Percentiles rank a stretch among this genome's conserved stretches.
Conservation (phyloP, 192 early-diverging fungal genomes). For the Coemansia sp. region DNA sequence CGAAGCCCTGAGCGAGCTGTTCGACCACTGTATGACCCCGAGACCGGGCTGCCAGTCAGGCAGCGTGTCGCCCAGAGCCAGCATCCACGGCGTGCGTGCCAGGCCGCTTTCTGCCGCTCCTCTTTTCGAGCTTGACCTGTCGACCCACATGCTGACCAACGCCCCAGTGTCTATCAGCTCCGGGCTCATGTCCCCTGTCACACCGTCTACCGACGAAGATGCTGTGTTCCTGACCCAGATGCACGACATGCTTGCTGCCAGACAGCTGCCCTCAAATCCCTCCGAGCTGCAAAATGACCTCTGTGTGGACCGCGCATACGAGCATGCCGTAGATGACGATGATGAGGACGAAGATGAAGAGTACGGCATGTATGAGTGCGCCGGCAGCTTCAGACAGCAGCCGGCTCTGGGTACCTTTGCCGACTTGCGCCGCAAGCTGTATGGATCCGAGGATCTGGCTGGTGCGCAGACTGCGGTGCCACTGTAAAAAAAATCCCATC, state of each 20-base stretch:
- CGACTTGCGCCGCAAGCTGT: slow-evolving; percentile 50
- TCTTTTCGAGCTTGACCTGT: slow-evolving; percentile 21
- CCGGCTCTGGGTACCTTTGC: slow-evolving; percentile 45
- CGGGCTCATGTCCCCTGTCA: slow-evolving; percentile 27
- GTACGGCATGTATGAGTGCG: slow-evolving; percentile 21
- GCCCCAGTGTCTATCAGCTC: slow-evolving; percentile 8
- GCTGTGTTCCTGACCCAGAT: slow-evolving; percentile 1
- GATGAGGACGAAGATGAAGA: slow-evolving; percentile 13
- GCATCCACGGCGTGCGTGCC: slow-evolving; percentile 14
- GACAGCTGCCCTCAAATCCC: not conserved
- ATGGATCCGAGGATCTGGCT: slow-evolving; percentile 35
- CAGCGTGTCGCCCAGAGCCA: not conserved
- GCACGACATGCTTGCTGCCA: not conserved
- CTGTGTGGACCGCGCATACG: slow-evolving; percentile 3
- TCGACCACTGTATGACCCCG: slow-evolving; percentile 54
- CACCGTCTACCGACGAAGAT: slow-evolving; percentile 9
- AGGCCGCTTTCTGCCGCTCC: slow-evolving; percentile 50
- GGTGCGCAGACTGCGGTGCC: slow-evolving; percentile 10
- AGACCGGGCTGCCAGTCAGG: not conserved
- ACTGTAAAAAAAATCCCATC: not conserved
- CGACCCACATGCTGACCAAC: slow-evolving; percentile 3
- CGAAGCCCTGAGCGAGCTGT: slow-evolving; percentile 54
- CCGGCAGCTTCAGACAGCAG: slow-evolving; percentile 6
- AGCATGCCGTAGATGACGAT: slow-evolving; percentile 4
- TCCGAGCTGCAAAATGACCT: not conserved